Conservation (phyloP, 2,329 filamentous ascomycete genomes). For the Fusarium kyushuense region DNA sequence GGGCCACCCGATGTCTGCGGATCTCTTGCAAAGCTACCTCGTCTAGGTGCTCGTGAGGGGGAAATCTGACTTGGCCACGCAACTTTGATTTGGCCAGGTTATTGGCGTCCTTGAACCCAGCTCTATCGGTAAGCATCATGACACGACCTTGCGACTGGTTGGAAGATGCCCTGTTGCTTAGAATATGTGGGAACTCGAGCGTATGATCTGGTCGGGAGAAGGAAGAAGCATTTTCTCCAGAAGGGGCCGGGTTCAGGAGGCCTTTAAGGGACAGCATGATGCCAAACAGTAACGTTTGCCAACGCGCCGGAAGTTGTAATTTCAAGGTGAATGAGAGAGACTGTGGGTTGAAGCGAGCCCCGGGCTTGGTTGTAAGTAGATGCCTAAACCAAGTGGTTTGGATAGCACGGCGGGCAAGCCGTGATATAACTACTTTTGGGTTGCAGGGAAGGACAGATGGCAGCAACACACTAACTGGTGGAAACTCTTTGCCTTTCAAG, state of each 20-base stretch:
- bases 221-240: slow-evolving; percentile 53
- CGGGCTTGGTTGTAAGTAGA: slow-evolving; percentile 24
- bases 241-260: slow-evolving; percentile 72
- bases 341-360: slow-evolving; percentile 26
- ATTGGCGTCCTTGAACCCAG: slow-evolving; percentile 62
- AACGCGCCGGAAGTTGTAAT: slow-evolving; percentile 4
- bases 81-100: slow-evolving; percentile 66
- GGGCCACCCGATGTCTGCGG: slow-evolving; percentile 72
- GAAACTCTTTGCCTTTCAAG: slow-evolving; percentile 42
- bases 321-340: slow-evolving; percentile 12
- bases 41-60: slow-evolving; percentile 77
- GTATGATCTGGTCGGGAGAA: slow-evolving; percentile 56
- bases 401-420: slow-evolving; percentile 44
- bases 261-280: slow-evolving; percentile 74
- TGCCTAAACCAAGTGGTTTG: slow-evolving; percentile 41
- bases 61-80: slow-evolving; percentile 77
- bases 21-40: slow-evolving; percentile 69
- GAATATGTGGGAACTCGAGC: slow-evolving; percentile 34
- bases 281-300: slow-evolving; percentile 36
- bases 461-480: slow-evolving; percentile 39
- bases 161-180: slow-evolving; percentile 23
- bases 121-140: slow-evolving; percentile 27
- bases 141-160: slow-evolving; percentile 11
- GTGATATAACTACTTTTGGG: slow-evolving; percentile 47
- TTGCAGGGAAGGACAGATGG: slow-evolving; percentile 45